phyloP scores from a whole-genome alignment of 2,329 filamentous ascomycete species.

The Ceratocystis diversiconidia region DNA sequence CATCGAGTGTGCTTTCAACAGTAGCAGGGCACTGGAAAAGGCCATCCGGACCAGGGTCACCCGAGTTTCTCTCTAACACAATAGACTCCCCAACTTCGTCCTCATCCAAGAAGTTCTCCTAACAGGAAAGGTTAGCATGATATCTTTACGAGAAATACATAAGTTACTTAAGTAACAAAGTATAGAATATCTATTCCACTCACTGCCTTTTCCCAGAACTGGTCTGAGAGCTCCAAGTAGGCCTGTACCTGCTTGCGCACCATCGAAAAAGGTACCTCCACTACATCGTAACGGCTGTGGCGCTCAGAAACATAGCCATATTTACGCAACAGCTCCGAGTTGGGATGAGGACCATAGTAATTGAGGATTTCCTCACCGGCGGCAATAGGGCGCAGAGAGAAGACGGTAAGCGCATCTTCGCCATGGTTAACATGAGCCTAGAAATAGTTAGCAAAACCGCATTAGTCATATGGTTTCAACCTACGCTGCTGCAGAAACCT shows the following conservation, averaged over 20 bases:
- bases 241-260: constrained; percentile 35
- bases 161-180: background rate
- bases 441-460: constrained; percentile 8
- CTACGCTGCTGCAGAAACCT: background rate
- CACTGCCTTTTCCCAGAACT: constrained; percentile 31
- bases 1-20: constrained; percentile 33
- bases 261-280: constrained; percentile 54
- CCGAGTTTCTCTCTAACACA: constrained; percentile 45
- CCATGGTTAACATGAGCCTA: constrained; percentile 42
- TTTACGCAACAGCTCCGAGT: constrained; percentile 65
- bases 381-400: constrained; percentile 51
- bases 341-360: constrained; percentile 75
- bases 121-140: constrained; percentile 20
- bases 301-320: constrained; percentile 78
- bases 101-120: constrained; percentile 38
- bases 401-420: constrained; percentile 50
- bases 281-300: constrained; percentile 67
- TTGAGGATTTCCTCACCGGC: constrained; percentile 70
- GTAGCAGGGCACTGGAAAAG: constrained; percentile 28
- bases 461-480: background rate
- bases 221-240: constrained; percentile 27
- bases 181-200: constrained; percentile 21
- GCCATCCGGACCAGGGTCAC: constrained; percentile 38
- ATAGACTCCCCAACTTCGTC: constrained; percentile 63
- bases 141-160: background rate